Conservation (phyloP, 2,329 filamentous ascomycete species). For the Pyrenophora seminiperda region DNA sequence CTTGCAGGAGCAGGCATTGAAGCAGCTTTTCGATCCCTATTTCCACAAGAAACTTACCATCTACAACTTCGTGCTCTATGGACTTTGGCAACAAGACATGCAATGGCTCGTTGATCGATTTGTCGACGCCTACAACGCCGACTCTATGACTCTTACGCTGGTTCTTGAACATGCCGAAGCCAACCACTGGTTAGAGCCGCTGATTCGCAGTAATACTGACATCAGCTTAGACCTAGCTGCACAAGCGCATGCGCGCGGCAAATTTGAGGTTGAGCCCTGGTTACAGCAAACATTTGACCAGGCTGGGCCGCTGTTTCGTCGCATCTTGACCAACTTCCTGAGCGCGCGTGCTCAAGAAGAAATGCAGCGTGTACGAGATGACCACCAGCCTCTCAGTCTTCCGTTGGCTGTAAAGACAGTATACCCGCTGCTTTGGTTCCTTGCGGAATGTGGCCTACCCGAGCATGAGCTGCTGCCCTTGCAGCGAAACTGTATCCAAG, state of each 20-base stretch:
- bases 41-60: constrained; percentile 77
- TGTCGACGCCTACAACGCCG: constrained; percentile 73
- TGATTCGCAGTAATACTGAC: constrained; percentile 78
- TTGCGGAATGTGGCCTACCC: constrained; percentile 62
- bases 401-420: constrained; percentile 86
- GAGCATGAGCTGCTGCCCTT: constrained; percentile 76
- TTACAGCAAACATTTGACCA: constrained; percentile 70
- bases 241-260: constrained; percentile 77
- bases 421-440: constrained; percentile 75
- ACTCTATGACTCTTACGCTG: constrained; percentile 68
- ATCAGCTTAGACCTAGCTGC: constrained; percentile 88
- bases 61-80: constrained; percentile 87
- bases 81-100: constrained; percentile 88
- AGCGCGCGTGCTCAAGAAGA: constrained; percentile 85
- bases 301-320: constrained; percentile 69
- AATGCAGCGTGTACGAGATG: constrained; percentile 73
- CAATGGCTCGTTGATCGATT: constrained; percentile 83
- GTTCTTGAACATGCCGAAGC: constrained; percentile 81
- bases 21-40: constrained; percentile 81
- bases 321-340: constrained; percentile 77
- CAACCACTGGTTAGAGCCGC: constrained; percentile 81
- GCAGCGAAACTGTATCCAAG: constrained; percentile 86
- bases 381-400: constrained; percentile 69
- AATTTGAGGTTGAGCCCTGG: constrained; percentile 83
- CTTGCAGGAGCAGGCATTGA: constrained; percentile 75